phyloP scores from a whole-genome alignment of 2,329 filamentous ascomycete genomes.

The Juglanconis juglandina region DNA sequence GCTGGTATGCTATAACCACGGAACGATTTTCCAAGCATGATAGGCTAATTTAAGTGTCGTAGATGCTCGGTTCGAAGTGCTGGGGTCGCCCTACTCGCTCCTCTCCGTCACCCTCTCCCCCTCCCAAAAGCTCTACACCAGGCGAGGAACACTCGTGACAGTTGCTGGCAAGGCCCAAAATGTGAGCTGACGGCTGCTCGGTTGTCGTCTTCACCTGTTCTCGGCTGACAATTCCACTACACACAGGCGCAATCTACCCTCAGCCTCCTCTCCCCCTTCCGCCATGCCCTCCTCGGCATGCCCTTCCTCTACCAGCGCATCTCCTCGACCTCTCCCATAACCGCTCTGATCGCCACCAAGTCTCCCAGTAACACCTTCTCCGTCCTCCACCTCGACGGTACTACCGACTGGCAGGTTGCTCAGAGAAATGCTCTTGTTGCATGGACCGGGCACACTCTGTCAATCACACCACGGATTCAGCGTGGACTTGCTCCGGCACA shows the following conservation, averaged over 20 bases:
- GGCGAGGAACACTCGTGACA: conserved; percentile 85
- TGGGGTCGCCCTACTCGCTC: conserved; percentile 88
- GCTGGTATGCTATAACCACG: conserved; percentile 40
- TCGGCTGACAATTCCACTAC: too few species aligned
- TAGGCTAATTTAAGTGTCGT: background rate
- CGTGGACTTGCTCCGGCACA: conserved; percentile 72
- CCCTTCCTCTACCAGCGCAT: conserved; percentile 94
- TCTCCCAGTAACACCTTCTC: conserved; percentile 83
- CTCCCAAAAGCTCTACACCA: conserved; percentile 89
- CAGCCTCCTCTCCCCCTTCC: conserved; percentile 79
- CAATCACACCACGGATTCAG: conserved; percentile 72
- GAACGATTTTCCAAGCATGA: background rate
- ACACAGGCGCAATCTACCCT: conserved; percentile 80
- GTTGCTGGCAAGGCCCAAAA: conserved; percentile 89
- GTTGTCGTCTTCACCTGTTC: background rate
- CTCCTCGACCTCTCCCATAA: conserved; percentile 81
- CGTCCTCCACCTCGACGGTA: conserved; percentile 85
- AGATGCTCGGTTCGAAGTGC: conserved; percentile 94
- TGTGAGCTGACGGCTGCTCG: conserved; percentile 46
- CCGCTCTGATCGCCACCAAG: conserved; percentile 83
- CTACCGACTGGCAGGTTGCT: conserved; percentile 90
- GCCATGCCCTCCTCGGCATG: conserved; percentile 75
- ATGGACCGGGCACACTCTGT: conserved; percentile 89
- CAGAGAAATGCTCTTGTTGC: conserved; percentile 87
- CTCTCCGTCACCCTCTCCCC: conserved; percentile 90